Percentiles rank a stretch among this genome's conserved stretches.
phyloP scores from a whole-genome alignment of 441 rosid species.

The Biscutella laevigata region DNA sequence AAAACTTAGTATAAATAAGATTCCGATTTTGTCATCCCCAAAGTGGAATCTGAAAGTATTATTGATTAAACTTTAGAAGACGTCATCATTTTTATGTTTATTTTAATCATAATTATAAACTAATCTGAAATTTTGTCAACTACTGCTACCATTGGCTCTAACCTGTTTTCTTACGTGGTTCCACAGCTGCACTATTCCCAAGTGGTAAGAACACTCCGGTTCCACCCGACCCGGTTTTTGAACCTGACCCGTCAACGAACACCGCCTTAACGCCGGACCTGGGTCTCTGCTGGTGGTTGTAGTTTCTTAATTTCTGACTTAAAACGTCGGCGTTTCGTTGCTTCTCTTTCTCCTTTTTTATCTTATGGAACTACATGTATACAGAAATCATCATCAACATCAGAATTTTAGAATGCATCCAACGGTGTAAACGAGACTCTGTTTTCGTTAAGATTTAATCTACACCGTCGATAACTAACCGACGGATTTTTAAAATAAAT shows the following conservation, averaged over 20 bases:
- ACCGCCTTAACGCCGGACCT: conserved; percentile 58
- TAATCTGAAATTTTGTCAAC: background rate
- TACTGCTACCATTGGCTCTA: background rate
- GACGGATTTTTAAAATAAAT: background rate
- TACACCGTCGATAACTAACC: conserved; percentile 14
- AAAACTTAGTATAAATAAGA: conserved; percentile 16
- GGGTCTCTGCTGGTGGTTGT: conserved; percentile 23
- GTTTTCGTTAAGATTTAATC: background rate
- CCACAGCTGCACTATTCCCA: conserved; percentile 30
- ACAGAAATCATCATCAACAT: background rate
- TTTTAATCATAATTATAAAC: background rate
- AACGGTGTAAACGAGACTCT: background rate
- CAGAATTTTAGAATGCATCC: background rate
- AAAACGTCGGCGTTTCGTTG: conserved; percentile 32
- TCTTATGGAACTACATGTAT: conserved; percentile 33
- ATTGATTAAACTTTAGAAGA: background rate
- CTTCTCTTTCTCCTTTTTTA: conserved; percentile 38
- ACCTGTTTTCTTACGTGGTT: conserved; percentile 65
- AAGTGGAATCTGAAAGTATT: conserved; percentile 22
- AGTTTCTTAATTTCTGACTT: conserved; percentile 9
- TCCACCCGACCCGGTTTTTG: conserved; percentile 45
- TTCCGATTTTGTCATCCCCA: conserved; percentile 20
- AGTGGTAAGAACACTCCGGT: conserved; percentile 90
- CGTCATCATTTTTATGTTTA: conserved; percentile 21
- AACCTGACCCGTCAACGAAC: conserved; percentile 47